Evolutionary conservation across 345 rosid genomes (phyloP).

Genomic region (Linum lewisii): DNA sequence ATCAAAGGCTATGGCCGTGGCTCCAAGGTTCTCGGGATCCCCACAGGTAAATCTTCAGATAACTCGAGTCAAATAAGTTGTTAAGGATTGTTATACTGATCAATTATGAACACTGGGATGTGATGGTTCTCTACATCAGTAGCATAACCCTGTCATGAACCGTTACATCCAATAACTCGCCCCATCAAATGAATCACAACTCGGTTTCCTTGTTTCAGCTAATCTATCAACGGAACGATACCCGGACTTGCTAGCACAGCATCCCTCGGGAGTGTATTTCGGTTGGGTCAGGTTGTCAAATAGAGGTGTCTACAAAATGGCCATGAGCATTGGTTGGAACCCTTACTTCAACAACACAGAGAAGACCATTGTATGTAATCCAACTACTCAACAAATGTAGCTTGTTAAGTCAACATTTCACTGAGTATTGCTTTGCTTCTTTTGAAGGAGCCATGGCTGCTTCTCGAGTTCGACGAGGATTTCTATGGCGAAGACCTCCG

Average conservation of each 20-base stretch:
- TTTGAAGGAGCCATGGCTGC: constrained; percentile 89
- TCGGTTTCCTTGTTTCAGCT: constrained; percentile 54
- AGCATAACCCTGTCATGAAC: too few relatives aligned
- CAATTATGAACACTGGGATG: too few relatives aligned
- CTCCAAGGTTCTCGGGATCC: constrained; percentile 94
- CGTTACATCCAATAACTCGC: too few relatives aligned
- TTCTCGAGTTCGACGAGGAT: constrained; percentile 69
- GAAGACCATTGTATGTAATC: constrained; percentile 69
- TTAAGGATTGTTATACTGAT: too few relatives aligned
- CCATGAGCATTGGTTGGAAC: constrained; percentile 92
- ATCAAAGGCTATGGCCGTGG: constrained; percentile 90
- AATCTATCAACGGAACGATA: constrained; percentile 70
- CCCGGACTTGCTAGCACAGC: constrained; percentile 44
- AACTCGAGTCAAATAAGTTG: too few relatives aligned
- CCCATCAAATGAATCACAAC: too few relatives aligned
- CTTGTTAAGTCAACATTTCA: too few relatives aligned
- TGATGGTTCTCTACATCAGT: too few relatives aligned
- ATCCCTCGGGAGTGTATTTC: constrained; percentile 86
- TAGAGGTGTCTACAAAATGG: constrained; percentile 77
- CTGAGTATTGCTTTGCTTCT: constrained; percentile 8
- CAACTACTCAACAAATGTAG: neutral
- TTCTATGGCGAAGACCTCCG: constrained; percentile 80
- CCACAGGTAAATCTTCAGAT: constrained; percentile 54
- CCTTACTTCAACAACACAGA: constrained; percentile 80
- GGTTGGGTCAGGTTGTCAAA: constrained; percentile 81